These are phyloP conservation scores for Cylindrodendrum hubeiense DNA, from an alignment of 2,329 filamentous ascomycete species.

Conservation along the genomic window DNA sequence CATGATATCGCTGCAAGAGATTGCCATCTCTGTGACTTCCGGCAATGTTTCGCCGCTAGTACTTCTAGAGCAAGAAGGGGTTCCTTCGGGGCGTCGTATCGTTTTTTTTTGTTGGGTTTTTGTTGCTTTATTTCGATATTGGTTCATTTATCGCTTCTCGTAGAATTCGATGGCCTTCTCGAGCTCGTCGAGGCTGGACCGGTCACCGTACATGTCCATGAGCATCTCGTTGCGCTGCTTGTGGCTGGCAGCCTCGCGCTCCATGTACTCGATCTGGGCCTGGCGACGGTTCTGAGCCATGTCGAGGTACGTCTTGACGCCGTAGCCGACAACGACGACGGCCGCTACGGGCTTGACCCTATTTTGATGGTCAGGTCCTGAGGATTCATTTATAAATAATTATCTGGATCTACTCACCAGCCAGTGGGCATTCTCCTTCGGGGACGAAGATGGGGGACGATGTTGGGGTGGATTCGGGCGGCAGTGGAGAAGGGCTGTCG, in stretches of 20 bases:
- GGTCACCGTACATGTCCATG: constrained; percentile 64
- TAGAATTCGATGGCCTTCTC: constrained; percentile 63
- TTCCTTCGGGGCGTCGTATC: background rate
- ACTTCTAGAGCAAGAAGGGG: background rate
- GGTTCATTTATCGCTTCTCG: constrained; percentile 50
- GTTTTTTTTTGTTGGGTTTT: constrained; percentile 12
- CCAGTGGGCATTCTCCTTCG: constrained; percentile 41
- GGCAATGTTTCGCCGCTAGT: constrained; percentile 4
- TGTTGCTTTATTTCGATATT: background rate
- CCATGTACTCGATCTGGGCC: constrained; percentile 46
- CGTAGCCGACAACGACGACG: constrained; percentile 50
- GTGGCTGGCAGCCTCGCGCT: constrained; percentile 51
- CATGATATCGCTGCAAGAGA: background rate
- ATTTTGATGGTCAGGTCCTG: constrained; percentile 27
- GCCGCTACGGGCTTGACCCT: constrained; percentile 50
- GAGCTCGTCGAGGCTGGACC: constrained; percentile 61
- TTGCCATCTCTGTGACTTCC: background rate
- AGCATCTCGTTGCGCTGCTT: constrained; percentile 56
- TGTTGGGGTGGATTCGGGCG: constrained; percentile 45
- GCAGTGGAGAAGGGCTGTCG: constrained; percentile 45
- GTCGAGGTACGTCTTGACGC: constrained; percentile 50
- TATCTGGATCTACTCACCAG: constrained; percentile 34
- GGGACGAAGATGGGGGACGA: constrained; percentile 44
- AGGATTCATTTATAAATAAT: background rate
- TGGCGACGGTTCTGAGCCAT: constrained; percentile 43